Base-by-base conservation (phyloP, 2,329 filamentous ascomycete species). In the Cladophialophora exuberans region DNA sequence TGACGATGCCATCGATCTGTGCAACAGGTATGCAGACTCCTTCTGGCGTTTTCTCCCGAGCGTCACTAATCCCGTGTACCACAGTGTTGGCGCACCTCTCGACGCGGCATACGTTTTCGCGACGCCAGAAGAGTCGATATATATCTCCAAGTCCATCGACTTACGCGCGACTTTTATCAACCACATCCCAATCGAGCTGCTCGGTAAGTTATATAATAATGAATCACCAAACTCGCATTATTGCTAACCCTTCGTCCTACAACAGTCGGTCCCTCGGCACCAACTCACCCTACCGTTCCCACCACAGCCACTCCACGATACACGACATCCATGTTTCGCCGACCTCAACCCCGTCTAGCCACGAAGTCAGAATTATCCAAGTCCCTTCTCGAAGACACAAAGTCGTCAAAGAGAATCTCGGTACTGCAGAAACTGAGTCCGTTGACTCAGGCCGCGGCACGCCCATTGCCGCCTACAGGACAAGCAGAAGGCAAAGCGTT, bases 61-160 rank as follows among this genome's bases (percentile, higher is more conserved):
- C n/a, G 15, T 36, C 11, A 17, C 33, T 47, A 23, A 41, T 22
- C 4, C 18, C 1, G 30, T 23, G n/a, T 41, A 13, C 10, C 60
- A 1, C 43, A 68, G 63, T 10, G 59, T 62, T 50, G 65, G 62
- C 41, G 56, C 52, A 0, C 66, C 71, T 0, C 62, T 79, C 1
- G 67, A 76, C 1, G 79, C 79, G 17, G 72, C 76, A 2, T 84
- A 83, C 61, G 71, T 80, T 57, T 86, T 84, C 64, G 76, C 77
- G 7, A 70, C 71, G 18, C 71, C 76, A 0, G 59, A 71, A 1
- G 70, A 78, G 2, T 80, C 77, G 13, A 86, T 86, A 65, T 87
- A 86, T 59, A 72, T 86, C 3, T 73, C 75, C 6, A 81, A 86
- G 59, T 84, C 81, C 65, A 69, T 85, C 30, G 63, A 73, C 6